Conservation (phyloP, 179 eudicot species). For the Corrigiola litoralis region DNA sequence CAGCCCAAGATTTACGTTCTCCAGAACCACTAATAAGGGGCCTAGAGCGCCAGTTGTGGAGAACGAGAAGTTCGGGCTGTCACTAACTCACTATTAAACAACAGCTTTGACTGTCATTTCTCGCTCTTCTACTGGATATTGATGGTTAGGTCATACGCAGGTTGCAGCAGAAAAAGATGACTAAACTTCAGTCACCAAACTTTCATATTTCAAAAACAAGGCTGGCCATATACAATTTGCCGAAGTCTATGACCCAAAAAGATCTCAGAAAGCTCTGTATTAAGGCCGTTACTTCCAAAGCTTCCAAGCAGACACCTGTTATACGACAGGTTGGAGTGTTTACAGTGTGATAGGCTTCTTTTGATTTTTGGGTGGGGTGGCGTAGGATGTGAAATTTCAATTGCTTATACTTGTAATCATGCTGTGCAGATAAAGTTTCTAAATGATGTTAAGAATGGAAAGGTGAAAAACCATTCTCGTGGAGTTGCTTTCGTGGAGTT, state of each 20-base stretch:
- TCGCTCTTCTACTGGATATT: not conserved
- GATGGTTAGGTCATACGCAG: conserved; percentile 37
- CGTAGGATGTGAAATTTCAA: too few relatives aligned
- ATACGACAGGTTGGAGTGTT: conserved; percentile 64
- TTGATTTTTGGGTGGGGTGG: not conserved
- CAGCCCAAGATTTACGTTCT: too few relatives aligned
- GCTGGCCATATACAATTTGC: conserved; percentile 79
- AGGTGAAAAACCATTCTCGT: conserved; percentile 67
- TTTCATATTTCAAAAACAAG: conserved; percentile 88
- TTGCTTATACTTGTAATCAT: not conserved
- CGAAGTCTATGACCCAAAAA: conserved; percentile 67
- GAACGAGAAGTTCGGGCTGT: too few relatives aligned
- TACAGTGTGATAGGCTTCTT: not conserved
- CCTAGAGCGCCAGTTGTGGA: too few relatives aligned
- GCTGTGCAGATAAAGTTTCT: conserved; percentile 66
- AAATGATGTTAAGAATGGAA: conserved; percentile 60
- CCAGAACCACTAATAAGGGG: too few relatives aligned
- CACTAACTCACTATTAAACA: too few relatives aligned
- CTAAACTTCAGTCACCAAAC: conserved; percentile 87
- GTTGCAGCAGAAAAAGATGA: conserved; percentile 67
- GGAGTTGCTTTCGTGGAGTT: conserved; percentile 96
- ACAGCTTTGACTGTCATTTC: not conserved
- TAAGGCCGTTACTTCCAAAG: conserved; percentile 86
- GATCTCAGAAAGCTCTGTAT: conserved; percentile 59
- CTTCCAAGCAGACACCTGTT: conserved; percentile 78